Base-by-base conservation (phyloP, 176 grass and related monocot species). In the Raddia guianensis region DNA sequence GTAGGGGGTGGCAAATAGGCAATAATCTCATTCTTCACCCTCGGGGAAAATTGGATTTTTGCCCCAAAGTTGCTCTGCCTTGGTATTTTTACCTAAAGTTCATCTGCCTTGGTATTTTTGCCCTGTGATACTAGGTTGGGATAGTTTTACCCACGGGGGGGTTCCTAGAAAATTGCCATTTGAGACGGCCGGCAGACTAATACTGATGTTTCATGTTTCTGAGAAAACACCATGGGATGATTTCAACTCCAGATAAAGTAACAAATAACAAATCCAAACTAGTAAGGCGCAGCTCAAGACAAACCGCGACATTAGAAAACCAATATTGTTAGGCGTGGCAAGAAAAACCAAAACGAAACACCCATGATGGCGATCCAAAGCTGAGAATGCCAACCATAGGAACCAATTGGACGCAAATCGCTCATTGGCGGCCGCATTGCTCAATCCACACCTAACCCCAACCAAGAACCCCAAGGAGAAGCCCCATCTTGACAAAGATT, bases 311-410 rank as follows among this genome's bases (percentile, higher is more conserved):
- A 34, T 70, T 70, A 84, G 75, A 85, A 71, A 53, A 21, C 10
- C 58, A 78, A 78, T 48, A 86, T 72, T 85, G 43, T 18, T 35
- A 62, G 14, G 18, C 27, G 43, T 57, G 43, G 4, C 70, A 75
- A 12, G 15, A 74, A 53, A 73, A 70, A 69, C 70, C 72, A 21
- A 89, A 81, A 21, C 59, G 53, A 45, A 76, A 72, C 72, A 19
- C 40, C 64, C 87, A 72, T 59, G 58, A 67, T 51, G 59, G 16
- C 42, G n/a, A 82, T 46, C 73, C 82, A 89, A 81, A 76, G 34
- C 27, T 27, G 27, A 0, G 27, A 42, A 15, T 57, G 70, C 72
- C 82, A 42, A 13, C 82, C 16, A 61, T 15, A n/a, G 34, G 73
- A 66, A 68, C 14, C 59, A 43, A 73, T 82, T 73, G 66, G 44